phyloP scores from a whole-genome alignment of 1,284 basidiomycete genomes.

The Ganoderma lingzhi region DNA sequence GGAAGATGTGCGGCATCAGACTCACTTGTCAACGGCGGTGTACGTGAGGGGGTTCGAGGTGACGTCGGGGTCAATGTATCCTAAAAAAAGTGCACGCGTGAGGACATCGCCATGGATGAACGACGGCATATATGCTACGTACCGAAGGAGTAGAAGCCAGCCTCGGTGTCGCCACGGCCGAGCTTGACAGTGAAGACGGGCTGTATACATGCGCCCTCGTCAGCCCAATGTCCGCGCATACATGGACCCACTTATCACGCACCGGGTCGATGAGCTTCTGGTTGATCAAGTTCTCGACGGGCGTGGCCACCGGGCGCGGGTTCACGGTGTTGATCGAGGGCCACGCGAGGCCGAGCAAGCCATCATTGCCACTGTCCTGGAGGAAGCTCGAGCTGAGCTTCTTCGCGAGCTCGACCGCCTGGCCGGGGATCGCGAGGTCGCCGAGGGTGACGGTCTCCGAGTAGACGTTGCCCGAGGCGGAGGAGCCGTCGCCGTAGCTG shows the following conservation, averaged over 20 bases:
- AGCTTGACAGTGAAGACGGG: conserved; percentile 46
- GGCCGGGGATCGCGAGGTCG: conserved; percentile 42
- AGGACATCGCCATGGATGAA: background rate
- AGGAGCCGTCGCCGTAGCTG: conserved; percentile 51
- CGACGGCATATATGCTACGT: background rate
- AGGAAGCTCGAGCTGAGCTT: conserved; percentile 47
- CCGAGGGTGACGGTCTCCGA: conserved; percentile 44
- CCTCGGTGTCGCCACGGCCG: conserved; percentile 37
- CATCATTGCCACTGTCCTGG: conserved; percentile 46
- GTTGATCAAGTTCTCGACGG: conserved; percentile 48
- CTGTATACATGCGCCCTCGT: conserved; percentile 17
- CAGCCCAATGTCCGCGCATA: background rate
- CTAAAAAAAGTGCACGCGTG: conserved; percentile 14
- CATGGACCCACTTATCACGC: background rate
- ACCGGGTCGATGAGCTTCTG: conserved; percentile 42
- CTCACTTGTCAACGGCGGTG: conserved; percentile 41
- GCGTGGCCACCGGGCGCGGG: conserved; percentile 44
- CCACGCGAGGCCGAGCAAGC: conserved; percentile 46
- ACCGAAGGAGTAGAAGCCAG: conserved; percentile 49
- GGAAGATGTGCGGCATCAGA: background rate
- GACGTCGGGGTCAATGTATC: conserved; percentile 42
- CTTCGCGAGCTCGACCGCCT: conserved; percentile 47
- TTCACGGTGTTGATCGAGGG: conserved; percentile 47
- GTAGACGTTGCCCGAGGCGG: conserved; percentile 46
- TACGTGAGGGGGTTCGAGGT: conserved; percentile 41